These are phyloP conservation scores for Litchi chinensis DNA, from an alignment of 345 rosid species.

Conservation along the genomic window DNA sequence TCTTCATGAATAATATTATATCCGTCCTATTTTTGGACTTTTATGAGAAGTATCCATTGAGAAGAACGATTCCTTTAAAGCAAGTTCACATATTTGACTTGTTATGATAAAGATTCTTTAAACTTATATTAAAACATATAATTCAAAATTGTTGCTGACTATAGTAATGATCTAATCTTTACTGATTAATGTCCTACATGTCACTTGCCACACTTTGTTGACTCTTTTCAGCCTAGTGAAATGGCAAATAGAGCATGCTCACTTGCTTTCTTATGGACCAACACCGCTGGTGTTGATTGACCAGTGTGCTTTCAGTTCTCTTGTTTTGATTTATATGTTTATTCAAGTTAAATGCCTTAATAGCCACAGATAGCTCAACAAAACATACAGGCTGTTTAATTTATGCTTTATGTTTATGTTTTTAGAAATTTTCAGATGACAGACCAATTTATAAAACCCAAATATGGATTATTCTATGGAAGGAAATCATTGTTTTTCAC, in stretches of 20 bases:
- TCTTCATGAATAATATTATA: not conserved
- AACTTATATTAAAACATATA: not conserved
- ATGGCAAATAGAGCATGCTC: not conserved
- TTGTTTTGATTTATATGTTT: not conserved
- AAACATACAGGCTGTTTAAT: not conserved
- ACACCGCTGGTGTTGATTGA: not conserved
- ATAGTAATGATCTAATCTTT: not conserved
- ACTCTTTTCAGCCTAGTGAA: not conserved
- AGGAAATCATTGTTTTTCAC: not conserved
- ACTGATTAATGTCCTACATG: not conserved
- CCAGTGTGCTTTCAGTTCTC: not conserved
- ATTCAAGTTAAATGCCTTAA: not conserved
- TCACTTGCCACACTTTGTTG: not conserved
- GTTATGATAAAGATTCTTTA: not conserved
- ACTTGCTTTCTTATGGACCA: not conserved
- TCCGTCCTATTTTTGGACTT: not conserved
- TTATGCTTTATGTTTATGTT: not conserved
- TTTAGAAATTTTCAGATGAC: not conserved
- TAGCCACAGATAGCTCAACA: not conserved
- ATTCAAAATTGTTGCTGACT: not conserved
- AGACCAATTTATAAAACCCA: not conserved
- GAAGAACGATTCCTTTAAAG: not conserved
- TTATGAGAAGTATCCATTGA: not conserved
- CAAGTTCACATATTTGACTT: not conserved
- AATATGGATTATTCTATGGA: not conserved